Base-by-base conservation (phyloP, 2,329 filamentous ascomycete genomes). In the Aspergillus ruber region DNA sequence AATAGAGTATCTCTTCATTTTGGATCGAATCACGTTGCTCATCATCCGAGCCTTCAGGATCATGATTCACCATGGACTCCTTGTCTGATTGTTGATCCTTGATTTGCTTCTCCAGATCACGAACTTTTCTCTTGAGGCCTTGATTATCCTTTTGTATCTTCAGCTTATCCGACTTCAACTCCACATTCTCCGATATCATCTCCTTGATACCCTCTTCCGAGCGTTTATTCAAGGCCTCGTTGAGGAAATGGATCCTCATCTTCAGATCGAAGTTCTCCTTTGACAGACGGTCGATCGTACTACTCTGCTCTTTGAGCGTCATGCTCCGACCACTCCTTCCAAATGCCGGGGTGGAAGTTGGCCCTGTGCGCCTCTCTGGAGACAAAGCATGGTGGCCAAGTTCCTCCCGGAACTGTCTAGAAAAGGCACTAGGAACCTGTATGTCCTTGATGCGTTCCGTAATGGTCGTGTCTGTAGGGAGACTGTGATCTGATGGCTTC, bases 191-290 rank as follows among this genome's bases (percentile, higher is more conserved):
- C 40, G 89, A 90, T 59, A 97, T 95, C 85, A 96, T 94, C 66
- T 96, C 91, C 71, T 95, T 95, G 65, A 98, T 85, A 54, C 90
- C 90, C 70, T 97, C 91, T 65, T 97, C 91, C 1, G 90, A 96
- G 38, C 94, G 80, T 63, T 91, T 93, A 68, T 95, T 90, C 17
- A 98, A 74, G 1, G 91, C 86, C 66, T 97, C 88, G 60, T 91
- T 94, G 43, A 98, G 79, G 63, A 96, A 98, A 77, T 96, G 94
- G 55, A 97, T 93, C 66, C 95, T 94, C 69, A 97, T 83, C 70
- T 97, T 96, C 47, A 97, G 74, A 65, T 96, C 91, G 64, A 97
- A 98, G 56, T 98, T 98, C 67, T 98, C 93, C 70, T 98, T 98
- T 50, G 89, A 94, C 2, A 97, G 78, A 50, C 90, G 84, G 68